Evolutionary conservation across 2,329 filamentous ascomycete genomes (phyloP), one percentile per base, ranked within the genome.

Genomic region (Aspergillus sp.): DNA sequence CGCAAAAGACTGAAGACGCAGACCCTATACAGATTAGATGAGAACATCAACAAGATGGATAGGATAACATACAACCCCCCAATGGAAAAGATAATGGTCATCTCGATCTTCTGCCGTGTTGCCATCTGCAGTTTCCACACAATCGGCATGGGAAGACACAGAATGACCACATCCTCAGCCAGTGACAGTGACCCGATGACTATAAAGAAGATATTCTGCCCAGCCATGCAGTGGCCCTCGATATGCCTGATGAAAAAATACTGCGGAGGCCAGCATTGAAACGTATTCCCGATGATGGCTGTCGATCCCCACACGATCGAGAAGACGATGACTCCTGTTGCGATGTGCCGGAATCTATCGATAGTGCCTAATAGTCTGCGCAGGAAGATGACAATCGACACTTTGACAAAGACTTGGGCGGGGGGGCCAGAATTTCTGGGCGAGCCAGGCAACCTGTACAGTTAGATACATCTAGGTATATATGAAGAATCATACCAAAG

Each of bases 1-100:
- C 46, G 46, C 30, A 48, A 37, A 7, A 48, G 19, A 36, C 53
- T 56, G 36, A 56, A 56, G 8, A 54, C 50, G 33, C 51, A 54
- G 7, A 56, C 51, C 29, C 45, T 47, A 29, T 7, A 27, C 7
- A 2, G 2, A 19, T 19, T 19, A 19, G 19, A 2, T 2, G 4
- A 2, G 19, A 19, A 19, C 4, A 19, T 19, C 19, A 19, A n/a
- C n/a, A n/a, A n/a, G 2, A 19, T 19, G 4, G 2, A 19, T 19
- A 4, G 19, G 2, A 6, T 27, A 5, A 10, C 46, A 8, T 44
- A 54, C 42, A 49, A 19, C 33, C 47, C 47, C 26, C 47, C 47
- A 5, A 47, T 19, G 2, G 47, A 49, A 19, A 49, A 47, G 5
- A 49, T 37, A 5, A 49, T 7, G 3, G 45, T 49, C 10, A 47